Evolutionary conservation across 306 rosid genomes (phyloP).

Genomic region (Dalbergia cultrata): DNA sequence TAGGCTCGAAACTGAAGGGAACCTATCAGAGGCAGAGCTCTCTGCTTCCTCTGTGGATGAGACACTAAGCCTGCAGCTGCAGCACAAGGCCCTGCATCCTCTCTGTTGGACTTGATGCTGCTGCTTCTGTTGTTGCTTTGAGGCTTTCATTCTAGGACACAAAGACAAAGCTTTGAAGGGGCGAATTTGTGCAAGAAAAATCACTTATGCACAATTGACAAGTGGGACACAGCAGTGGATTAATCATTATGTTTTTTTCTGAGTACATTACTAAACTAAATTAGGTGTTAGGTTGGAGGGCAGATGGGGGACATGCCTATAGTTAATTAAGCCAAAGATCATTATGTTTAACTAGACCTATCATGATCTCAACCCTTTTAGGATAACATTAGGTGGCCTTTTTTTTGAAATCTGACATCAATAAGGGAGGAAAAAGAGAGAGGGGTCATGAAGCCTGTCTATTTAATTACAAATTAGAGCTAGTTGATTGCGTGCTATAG

Average conservation of each 20-base stretch:
- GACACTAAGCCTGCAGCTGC: conserved; percentile 81
- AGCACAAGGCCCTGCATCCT: conserved; percentile 77
- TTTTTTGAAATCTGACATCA: conserved; percentile 42
- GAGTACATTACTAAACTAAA: conserved; percentile 45
- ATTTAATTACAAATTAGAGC: conserved; percentile 38
- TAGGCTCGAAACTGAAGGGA: conserved; percentile 77
- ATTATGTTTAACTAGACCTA: conserved; percentile 64
- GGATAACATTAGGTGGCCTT: conserved; percentile 58
- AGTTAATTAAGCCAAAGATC: conserved; percentile 61
- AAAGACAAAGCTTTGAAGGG: conserved; percentile 55
- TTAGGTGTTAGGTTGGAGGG: conserved; percentile 49
- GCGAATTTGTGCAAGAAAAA: conserved; percentile 40
- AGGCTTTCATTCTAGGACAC: conserved; percentile 61
- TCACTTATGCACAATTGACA: conserved; percentile 70
- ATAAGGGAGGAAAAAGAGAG: conserved; percentile 30
- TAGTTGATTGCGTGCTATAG: conserved; percentile 38
- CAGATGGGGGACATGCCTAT: conserved; percentile 61
- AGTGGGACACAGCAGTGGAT: conserved; percentile 64
- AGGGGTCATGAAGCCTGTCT: conserved; percentile 27
- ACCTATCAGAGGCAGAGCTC: conserved; percentile 69
- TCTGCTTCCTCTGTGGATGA: conserved; percentile 91
- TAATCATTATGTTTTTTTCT: conserved; percentile 69
- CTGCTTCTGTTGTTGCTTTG: conserved; percentile 56
- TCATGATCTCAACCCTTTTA: conserved; percentile 57
- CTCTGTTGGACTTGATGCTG: conserved; percentile 59